Evolutionary conservation across 78 protist genomes (phyloP), one percentile per base, ranked within the genome.

Genomic region (Dictyostelium intermedium): DNA sequence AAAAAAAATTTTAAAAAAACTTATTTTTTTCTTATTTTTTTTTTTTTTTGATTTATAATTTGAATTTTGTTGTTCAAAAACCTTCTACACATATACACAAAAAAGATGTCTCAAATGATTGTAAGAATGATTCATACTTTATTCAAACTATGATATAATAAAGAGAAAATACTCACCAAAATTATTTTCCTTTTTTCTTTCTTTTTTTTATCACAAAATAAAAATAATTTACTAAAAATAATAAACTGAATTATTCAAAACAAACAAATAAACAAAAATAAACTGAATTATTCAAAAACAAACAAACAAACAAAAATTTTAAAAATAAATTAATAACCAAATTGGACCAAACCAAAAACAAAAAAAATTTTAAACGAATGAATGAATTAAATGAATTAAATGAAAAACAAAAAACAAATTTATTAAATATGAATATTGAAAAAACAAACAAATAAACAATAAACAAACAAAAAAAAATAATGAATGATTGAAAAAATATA

Each of bases 61-160:
- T 41, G 13, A 30, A 35, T 35, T 34, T 63, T 83, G 80, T 16
- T 83, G 43, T 37, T 39, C 32, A 66, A 61, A n/a, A 56, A 3
- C 5, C 35, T 6, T 5, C 7, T 50, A 45, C 3, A 85, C 60
- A 85, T 47, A 77, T 86, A 60, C 53, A 16, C 41, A 63, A 8
- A 32, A 50, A 61, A 76, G 25, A 87, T 87, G 93, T 87, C 93
- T 27, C 93, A 87, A 63, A 87, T 87, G 93, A 87, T 87, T 87
- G 93, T 87, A 87, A 56, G 74, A 66, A 56, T 14, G 18, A 50
- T 20, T 56, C 18, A 16, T 2, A 20, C 2, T 27, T 11, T 66
- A 8, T 27, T 66, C n/a, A 25, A 23, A 66, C n/a, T 66, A 27
- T 9, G 8, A 4, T 66, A 66, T 11, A 23, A 23, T 10, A 66